These are phyloP conservation scores for Brassica rapa DNA, from an alignment of 345 rosid genomes.

Conservation along the genomic window DNA sequence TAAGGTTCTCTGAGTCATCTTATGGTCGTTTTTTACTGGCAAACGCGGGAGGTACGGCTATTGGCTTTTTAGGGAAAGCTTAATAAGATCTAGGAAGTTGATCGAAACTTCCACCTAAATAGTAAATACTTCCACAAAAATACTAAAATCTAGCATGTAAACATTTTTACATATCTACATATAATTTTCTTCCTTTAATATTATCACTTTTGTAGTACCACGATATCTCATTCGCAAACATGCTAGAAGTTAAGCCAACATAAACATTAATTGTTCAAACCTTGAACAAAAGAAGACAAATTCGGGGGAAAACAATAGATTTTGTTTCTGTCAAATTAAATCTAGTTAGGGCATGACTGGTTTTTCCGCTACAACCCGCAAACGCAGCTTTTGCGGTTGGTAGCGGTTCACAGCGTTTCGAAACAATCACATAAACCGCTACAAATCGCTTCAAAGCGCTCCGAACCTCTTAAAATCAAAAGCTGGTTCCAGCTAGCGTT, in stretches of 20 bases:
- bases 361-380: no score
- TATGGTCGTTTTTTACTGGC: slow-evolving; percentile 25
- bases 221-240: neutral
- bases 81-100: neutral
- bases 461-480: no score
- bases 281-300: neutral
- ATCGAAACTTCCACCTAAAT: neutral
- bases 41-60: slow-evolving; percentile 36
- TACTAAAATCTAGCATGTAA: neutral
- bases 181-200: neutral
- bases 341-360: no score
- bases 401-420: no score
- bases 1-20: slow-evolving; percentile 23
- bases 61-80: neutral
- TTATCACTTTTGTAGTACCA: neutral
- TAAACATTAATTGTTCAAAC: neutral
- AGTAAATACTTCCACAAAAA: neutral
- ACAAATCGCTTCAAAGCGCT: no score
- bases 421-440: no score
- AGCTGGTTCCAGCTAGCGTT: no score
- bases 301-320: neutral
- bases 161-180: neutral
- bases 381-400: no score
- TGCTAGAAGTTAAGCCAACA: neutral
- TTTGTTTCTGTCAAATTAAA: no score